Conservation (phyloP, 441 rosid genomes). For the Iberis amara region DNA sequence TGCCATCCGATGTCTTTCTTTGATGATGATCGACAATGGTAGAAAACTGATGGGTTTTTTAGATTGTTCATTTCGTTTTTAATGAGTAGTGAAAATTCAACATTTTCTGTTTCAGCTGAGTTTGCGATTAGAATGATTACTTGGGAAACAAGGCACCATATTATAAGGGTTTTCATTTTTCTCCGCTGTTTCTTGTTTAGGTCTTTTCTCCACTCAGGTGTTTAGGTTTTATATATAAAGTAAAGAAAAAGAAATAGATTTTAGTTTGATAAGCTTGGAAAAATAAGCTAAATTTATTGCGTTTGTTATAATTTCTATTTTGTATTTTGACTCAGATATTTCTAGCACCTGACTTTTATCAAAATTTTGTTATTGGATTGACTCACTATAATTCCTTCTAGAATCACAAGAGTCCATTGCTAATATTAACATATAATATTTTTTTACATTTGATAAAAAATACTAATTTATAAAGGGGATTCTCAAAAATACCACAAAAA, state of each 20-base stretch:
- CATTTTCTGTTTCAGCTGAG: constrained; percentile 18
- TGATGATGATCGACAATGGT: constrained; percentile 17
- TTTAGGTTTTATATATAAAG: background rate
- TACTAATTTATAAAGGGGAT: no score
- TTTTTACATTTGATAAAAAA: no score
- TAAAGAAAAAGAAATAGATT: no score
- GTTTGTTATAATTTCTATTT: constrained; percentile 17
- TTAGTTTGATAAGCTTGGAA: background rate
- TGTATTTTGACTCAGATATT: constrained; percentile 4
- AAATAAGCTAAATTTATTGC: constrained; percentile 10
- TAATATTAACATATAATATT: background rate
- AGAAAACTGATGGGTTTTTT: constrained; percentile 9
- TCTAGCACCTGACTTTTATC: constrained; percentile 7
- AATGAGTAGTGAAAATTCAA: constrained; percentile 14
- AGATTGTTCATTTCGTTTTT: constrained; percentile 25
- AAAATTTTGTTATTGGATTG: constrained; percentile 3
- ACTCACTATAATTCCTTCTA: constrained; percentile 5
- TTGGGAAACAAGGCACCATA: constrained; percentile 18
- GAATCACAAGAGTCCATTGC: constrained; percentile 1
- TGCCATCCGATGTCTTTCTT: constrained; percentile 28
- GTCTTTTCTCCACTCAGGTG: background rate
- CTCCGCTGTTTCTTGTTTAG: background rate
- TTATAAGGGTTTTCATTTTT: constrained; percentile 23
- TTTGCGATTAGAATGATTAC: constrained; percentile 10
- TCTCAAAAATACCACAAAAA: no score